Evolutionary conservation across 345 rosid genomes (phyloP), one percentile per base, ranked within the genome.

Genomic region (Leavenworthia alabamica): DNA sequence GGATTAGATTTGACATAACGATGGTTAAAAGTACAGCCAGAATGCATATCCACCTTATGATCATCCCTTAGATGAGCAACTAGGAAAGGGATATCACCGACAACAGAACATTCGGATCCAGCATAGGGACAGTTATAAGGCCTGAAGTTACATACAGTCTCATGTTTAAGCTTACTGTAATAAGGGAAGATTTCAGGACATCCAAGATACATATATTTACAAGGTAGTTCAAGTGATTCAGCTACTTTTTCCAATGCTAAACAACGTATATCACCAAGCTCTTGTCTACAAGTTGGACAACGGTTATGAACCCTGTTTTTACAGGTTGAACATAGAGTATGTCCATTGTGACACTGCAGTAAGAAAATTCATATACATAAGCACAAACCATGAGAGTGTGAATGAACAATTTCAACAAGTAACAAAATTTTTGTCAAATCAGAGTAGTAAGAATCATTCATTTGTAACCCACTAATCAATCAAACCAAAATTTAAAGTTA

Each of bases 291-390:
- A 41, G 96, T 91, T 15, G 98, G 96, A 41, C 98, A 91, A n/a
- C 96, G 81, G 58, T 89, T 91, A 51, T 86, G 95, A 27, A 89
- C 98, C 75, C 88, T 78, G 43, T 73, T 78, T 82, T 91, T 91
- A 78, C 98, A 89, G 40, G 89, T 85, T 49, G 96, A 91, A 71
- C 98, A 91, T 8, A 91, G 87, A 9, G 98, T 91, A 69, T 89
- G 98, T 22, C 98, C 98, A 62, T 91, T 91, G 75, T 84, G 98
- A 76, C 98, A 91, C 98, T 91, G 96, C 77, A 60, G n/a, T n/a
- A n/a, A n/a, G n/a, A n/a, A n/a, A n/a, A n/a, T n/a, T n/a, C n/a
- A n/a, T n/a, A n/a, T n/a, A n/a, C n/a, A n/a, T n/a, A n/a, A n/a
- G n/a, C n/a, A 20, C 36, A n/a, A n/a, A n/a, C n/a, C n/a, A n/a